phyloP scores from a whole-genome alignment of 306 rosid genomes.

The Glycine tomentella region DNA sequence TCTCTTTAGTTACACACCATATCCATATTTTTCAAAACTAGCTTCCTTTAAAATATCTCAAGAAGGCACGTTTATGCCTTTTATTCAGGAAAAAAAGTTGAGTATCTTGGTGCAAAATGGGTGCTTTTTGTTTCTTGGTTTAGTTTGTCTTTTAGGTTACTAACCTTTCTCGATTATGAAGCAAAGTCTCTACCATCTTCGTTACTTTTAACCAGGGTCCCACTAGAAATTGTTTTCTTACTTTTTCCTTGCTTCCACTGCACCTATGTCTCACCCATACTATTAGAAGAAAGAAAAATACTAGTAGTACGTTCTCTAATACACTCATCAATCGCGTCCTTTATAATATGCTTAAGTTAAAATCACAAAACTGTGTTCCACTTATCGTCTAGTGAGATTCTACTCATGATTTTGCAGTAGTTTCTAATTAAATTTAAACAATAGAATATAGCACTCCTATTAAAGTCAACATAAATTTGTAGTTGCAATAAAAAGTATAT shows the following conservation, averaged over 20 bases:
- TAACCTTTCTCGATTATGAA: no score
- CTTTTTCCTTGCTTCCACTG: constrained; percentile 48
- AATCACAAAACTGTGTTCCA: neutral
- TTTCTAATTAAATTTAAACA: neutral
- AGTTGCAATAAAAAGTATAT: no score
- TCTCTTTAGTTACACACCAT: no score
- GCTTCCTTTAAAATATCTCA: neutral
- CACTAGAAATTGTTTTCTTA: constrained; percentile 24
- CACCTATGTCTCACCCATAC: constrained; percentile 32
- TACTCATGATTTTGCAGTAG: no score
- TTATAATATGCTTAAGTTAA: neutral
- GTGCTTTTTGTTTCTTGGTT: no score
- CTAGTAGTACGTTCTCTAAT: neutral
- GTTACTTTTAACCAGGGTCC: constrained; percentile 19
- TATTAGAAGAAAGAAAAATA: neutral
- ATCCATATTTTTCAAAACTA: neutral
- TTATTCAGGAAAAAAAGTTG: constrained; percentile 78
- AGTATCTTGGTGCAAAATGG: neutral
- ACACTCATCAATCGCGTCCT: neutral
- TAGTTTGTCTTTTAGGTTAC: no score
- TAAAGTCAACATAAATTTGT: constrained; percentile 1
- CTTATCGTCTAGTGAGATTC: no score
- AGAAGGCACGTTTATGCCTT: neutral
- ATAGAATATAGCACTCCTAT: neutral
- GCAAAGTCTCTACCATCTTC: constrained; percentile 3